These are phyloP conservation scores for Euphorbia peplus DNA, from an alignment of 345 rosid genomes.

Conservation along the genomic window DNA sequence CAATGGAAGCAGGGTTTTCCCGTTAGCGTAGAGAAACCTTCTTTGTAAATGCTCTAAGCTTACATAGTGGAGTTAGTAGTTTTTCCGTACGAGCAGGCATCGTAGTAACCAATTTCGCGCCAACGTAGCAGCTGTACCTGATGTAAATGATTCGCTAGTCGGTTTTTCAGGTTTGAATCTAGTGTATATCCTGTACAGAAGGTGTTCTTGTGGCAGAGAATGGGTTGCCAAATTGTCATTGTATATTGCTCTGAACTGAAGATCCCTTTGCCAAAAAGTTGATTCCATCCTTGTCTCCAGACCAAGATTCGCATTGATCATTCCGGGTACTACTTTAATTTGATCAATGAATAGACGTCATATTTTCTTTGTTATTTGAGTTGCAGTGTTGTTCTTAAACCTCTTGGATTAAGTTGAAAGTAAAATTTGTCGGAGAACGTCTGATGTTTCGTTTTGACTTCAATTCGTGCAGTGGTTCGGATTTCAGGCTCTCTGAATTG, in stretches of 20 bases:
- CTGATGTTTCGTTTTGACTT: background rate
- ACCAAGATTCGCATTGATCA: background rate
- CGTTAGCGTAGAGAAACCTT: background rate
- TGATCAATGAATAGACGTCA: too few relatives aligned
- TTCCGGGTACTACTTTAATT: background rate
- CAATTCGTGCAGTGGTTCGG: background rate
- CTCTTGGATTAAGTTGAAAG: background rate
- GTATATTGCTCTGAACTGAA: conserved; percentile 1
- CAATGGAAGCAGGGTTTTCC: conserved; percentile 53
- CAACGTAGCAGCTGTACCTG: conserved; percentile 12
- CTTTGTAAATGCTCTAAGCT: conserved; percentile 21
- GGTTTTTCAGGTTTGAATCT: conserved; percentile 28
- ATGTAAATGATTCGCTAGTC: conserved; percentile 21
- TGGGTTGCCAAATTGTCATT: background rate
- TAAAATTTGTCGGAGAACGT: background rate
- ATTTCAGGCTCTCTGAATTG: background rate
- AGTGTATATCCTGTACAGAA: conserved; percentile 37
- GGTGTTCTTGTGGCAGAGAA: background rate
- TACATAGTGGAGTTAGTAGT: conserved; percentile 23
- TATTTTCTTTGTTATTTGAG: background rate
- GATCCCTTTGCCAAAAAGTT: conserved; percentile 2
- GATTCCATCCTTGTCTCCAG: background rate
- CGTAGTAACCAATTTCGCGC: background rate
- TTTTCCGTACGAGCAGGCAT: conserved; percentile 14
- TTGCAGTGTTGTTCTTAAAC: background rate